Base-by-base conservation (phyloP, 345 rosid species). In the Hibiscus tridactylites region DNA sequence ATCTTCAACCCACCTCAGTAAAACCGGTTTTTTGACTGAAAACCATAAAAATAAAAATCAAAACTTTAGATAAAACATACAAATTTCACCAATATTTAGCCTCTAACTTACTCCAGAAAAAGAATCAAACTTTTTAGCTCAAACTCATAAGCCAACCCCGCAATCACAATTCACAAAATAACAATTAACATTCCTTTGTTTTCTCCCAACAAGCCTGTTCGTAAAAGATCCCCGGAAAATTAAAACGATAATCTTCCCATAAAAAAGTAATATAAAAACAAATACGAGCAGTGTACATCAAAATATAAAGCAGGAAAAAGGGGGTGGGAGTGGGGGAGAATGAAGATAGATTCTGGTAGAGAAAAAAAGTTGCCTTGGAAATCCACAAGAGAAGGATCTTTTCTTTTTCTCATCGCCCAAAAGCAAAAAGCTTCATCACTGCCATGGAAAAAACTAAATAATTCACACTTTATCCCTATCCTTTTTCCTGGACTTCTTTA, bases 311-410 rank as follows among this genome's bases (percentile, higher is more conserved):
- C 12, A 46, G 15, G 2, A 46, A 46, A 46, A 21, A 21, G 24
- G 24, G 24, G 24, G 24, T 21, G 24, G 24, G 24, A 1, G 24
- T 21, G 24, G 24, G 24, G 24, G 24, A 21, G 24, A 21, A 21
- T 21, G 24, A 21, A 46, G 50, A 46, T 10, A 46, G 81, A 82
- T 82, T 82, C 79, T 47, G 67, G 44, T 17, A 70, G 70, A 75
- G 71, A 72, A 75, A 71, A 74, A 37, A 37, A 68, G 57, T 67
- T 39, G 78, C 79, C 73, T 61, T 53, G 62, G 71, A 75, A 70
- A 65, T 66, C 70, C 77, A 77, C 71, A 62, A 28, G 68, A 49
- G 68, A 39, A 64, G 56, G 71, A 79, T 72, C 57, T 72, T 17
- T 60, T 21, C 65, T 46, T 13, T 46, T 17, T 35, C 62, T 42